These are phyloP conservation scores for Saturnispora halmiae DNA, from an alignment of 805 yeast species.

Conservation along the genomic window DNA sequence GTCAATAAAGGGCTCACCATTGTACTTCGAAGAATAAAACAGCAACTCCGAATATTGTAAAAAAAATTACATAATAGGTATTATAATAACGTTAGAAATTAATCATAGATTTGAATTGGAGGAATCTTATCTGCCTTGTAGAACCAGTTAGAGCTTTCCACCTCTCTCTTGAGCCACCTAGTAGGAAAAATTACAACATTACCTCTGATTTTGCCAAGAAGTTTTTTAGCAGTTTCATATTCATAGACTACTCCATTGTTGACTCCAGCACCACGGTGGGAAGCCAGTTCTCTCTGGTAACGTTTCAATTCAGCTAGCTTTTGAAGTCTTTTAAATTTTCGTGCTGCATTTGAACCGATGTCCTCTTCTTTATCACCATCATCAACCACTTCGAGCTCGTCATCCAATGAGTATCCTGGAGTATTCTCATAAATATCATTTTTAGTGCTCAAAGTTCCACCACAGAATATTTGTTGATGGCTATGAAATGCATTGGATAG, in stretches of 20 bases:
- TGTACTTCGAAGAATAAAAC: background rate
- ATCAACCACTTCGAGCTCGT: conserved; percentile 1
- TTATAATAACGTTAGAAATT: too few species aligned
- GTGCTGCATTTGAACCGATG: background rate
- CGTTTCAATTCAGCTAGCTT: conserved; percentile 26
- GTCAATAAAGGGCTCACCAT: background rate
- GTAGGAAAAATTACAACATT: conserved; percentile 87
- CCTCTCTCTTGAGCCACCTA: conserved; percentile 81
- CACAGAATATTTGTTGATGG: conserved; percentile 18
- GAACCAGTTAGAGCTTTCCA: conserved; percentile 91
- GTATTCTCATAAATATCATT: conserved; percentile 1
- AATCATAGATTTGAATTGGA: conserved; percentile 90
- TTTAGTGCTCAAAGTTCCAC: conserved; percentile 3
- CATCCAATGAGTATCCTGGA: background rate
- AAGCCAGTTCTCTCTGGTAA: conserved; percentile 16
- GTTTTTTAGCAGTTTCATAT: conserved; percentile 64
- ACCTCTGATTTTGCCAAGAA: conserved; percentile 69
- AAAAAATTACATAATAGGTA: too few species aligned
- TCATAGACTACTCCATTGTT: conserved; percentile 32
- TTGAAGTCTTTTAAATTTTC: conserved; percentile 20
- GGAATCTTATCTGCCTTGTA: conserved; percentile 89
- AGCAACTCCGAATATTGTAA: background rate
- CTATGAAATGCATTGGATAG: conserved; percentile 46
- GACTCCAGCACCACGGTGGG: conserved; percentile 10
- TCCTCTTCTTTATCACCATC: background rate